Conservation (phyloP, 441 rosid genomes). For the Macaranga tanarius region DNA sequence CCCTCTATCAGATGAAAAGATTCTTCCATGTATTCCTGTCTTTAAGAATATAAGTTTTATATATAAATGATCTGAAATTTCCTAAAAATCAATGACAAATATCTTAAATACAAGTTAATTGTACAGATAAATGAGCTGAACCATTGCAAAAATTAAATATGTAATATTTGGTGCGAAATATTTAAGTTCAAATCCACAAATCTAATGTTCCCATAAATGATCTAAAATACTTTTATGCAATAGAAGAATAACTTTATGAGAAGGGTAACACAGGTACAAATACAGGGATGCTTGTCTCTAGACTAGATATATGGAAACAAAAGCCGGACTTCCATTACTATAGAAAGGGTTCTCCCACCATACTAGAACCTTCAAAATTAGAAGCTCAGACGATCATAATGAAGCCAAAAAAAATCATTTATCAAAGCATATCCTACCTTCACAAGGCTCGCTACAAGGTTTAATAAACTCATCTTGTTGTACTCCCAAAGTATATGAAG, state of each 20-base stretch:
- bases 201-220: not conserved
- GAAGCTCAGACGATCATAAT: conserved; percentile 4
- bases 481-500: conserved; percentile 85
- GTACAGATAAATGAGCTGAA: conserved; percentile 12
- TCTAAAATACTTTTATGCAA: not conserved
- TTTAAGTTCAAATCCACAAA: not conserved
- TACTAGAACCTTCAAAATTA: not conserved
- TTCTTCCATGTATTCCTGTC: conserved; percentile 93
- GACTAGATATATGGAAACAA: not conserved
- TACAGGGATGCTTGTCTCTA: not conserved
- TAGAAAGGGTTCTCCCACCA: not conserved
- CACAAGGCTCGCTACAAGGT: conserved; percentile 77
- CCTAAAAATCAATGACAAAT: not conserved
- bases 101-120: not conserved
- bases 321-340: not conserved
- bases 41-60: conserved; percentile 21
- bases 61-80: conserved; percentile 15
- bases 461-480: conserved; percentile 89
- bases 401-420: not conserved
- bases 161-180: not conserved
- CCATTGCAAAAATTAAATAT: not conserved
- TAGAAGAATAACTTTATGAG: not conserved
- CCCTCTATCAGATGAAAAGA: conserved; percentile 75
- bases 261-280: not conserved
- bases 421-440: conserved; percentile 46